phyloP scores from a whole-genome alignment of 495 filamentous ascomycete species.

The Neurospora sp. region DNA sequence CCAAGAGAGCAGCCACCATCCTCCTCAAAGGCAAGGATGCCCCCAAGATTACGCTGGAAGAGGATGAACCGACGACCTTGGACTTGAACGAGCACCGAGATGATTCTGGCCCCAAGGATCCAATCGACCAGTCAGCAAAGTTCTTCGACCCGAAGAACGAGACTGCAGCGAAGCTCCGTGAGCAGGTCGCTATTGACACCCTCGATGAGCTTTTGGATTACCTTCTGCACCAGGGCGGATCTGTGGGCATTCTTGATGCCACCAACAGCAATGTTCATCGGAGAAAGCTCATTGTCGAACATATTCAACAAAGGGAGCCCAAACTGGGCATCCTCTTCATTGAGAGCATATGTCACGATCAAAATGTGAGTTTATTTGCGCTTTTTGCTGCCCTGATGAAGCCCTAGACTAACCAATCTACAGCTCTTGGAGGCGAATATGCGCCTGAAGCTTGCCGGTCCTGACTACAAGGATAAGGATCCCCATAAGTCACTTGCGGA shows the following conservation, averaged over 20 bases:
- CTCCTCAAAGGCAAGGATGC: slow-evolving; percentile 33
- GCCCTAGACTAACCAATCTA: background rate
- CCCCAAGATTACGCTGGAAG: slow-evolving; percentile 20
- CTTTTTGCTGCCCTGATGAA: background rate
- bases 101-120: slow-evolving; percentile 22
- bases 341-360: slow-evolving; percentile 83
- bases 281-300: slow-evolving; percentile 70
- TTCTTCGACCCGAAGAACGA: slow-evolving; percentile 94
- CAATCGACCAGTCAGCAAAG: slow-evolving; percentile 75
- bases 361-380: slow-evolving; percentile 33
- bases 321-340: slow-evolving; percentile 85
- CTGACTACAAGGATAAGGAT: slow-evolving; percentile 91
- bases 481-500: slow-evolving; percentile 71
- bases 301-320: slow-evolving; percentile 73
- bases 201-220: slow-evolving; percentile 87
- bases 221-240: slow-evolving; percentile 68
- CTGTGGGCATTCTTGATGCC: slow-evolving; percentile 95
- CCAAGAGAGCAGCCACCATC: slow-evolving; percentile 36
- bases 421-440: slow-evolving; percentile 87
- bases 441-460: slow-evolving; percentile 92
- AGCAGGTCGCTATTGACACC: slow-evolving; percentile 85
- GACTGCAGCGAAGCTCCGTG: slow-evolving; percentile 69
- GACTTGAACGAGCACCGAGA: slow-evolving; percentile 18
- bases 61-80: slow-evolving; percentile 23
- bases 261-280: slow-evolving; percentile 91